Conservation (phyloP, 148 eudicot genomes). For the Chenopodium suecicum region DNA sequence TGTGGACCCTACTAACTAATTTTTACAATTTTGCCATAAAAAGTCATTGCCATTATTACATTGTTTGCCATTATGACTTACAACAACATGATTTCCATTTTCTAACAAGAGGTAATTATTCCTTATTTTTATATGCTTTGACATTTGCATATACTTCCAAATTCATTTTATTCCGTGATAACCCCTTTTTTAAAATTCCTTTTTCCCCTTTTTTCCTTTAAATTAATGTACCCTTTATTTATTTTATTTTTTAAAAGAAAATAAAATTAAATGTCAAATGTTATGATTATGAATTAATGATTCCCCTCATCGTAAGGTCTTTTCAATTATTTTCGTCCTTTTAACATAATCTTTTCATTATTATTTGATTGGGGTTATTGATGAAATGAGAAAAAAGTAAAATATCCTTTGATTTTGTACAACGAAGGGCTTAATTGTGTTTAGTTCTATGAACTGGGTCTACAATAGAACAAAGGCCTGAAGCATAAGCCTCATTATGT, state of each 20-base stretch:
- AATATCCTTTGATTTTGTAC: too few species aligned
- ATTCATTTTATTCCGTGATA: conserved; percentile 32
- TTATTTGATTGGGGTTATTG: not conserved
- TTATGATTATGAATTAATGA: not conserved
- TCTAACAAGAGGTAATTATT: conserved; percentile 17
- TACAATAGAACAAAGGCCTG: too few species aligned
- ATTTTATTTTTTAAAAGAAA: not conserved
- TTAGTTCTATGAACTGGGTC: too few species aligned
- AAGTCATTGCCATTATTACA: conserved; percentile 42
- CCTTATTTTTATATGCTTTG: conserved; percentile 22
- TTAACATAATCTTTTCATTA: not conserved
- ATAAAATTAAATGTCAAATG: not conserved
- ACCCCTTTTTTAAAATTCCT: not conserved
- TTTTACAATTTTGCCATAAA: conserved; percentile 16
- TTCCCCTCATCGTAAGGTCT: not conserved
- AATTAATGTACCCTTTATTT: not conserved
- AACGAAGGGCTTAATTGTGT: too few species aligned
- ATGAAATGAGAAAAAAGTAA: too few species aligned
- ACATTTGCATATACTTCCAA: conserved; percentile 27
- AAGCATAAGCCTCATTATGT: too few species aligned
- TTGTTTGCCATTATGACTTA: conserved; percentile 46
- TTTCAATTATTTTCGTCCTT: not conserved
- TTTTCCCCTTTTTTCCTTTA: not conserved
- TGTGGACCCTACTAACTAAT: conserved; percentile 25
- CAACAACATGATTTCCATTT: conserved; percentile 22